Conservation (phyloP, 1,284 basidiomycete species). For the Ustilago sp. region DNA sequence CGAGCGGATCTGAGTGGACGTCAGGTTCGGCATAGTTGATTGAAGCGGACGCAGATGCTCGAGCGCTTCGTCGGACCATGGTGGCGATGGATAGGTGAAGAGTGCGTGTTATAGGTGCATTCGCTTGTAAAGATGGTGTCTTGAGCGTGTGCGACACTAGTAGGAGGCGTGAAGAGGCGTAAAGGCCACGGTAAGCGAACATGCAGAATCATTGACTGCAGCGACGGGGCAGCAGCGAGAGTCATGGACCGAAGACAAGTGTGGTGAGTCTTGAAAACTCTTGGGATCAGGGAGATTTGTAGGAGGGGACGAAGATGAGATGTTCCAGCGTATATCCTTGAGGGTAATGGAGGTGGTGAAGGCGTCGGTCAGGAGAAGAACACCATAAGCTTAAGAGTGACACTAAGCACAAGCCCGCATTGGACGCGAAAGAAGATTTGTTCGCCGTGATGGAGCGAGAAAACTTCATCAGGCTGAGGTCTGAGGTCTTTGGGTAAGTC, state of each 20-base stretch:
- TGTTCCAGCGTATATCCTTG: not conserved
- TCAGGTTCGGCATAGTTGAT: slow-evolving; percentile 36
- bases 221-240: not conserved
- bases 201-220: slow-evolving; percentile 13
- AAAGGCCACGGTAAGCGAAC: slow-evolving; percentile 12
- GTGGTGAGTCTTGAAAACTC: too few species aligned
- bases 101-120: not conserved
- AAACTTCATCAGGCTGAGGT: not conserved
- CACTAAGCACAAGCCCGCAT: not conserved
- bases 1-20: not conserved
- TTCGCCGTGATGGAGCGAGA: not conserved
- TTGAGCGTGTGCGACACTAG: not conserved
- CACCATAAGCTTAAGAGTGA: not conserved
- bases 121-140: not conserved
- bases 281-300: not conserved
- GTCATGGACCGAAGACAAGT: too few species aligned
- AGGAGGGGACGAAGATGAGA: not conserved
- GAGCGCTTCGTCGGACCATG: slow-evolving; percentile 40
- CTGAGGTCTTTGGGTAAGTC: not conserved
- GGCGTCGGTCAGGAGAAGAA: slow-evolving; percentile 5
- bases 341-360: not conserved
- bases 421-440: slow-evolving; percentile 10
- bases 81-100: not conserved
- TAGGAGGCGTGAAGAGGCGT: slow-evolving; percentile 20
- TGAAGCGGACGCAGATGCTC: slow-evolving; percentile 27